A percentile compares a stretch with the other conserved stretches of the same genome.
Evolutionary conservation across 2,329 filamentous ascomycete genomes (phyloP).

Genomic region (Cladobotryum mycophilum): DNA sequence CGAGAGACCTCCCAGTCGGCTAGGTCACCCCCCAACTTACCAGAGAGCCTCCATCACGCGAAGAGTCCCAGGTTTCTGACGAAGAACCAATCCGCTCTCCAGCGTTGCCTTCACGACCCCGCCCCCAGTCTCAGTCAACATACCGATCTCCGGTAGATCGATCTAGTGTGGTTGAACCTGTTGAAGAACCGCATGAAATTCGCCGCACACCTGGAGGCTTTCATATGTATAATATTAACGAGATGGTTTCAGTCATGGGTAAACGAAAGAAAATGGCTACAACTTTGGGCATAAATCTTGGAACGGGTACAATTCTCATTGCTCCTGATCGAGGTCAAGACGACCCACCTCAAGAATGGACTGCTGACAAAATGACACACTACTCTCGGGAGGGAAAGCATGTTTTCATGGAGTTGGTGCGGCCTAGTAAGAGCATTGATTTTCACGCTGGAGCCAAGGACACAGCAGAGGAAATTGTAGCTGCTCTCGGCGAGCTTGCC

Average conservation of each 20-base stretch:
- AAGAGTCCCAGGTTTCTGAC: slow-evolving; percentile 23
- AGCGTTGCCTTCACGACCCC: slow-evolving; percentile 33
- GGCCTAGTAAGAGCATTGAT: slow-evolving; percentile 90
- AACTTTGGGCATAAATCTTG: slow-evolving; percentile 88
- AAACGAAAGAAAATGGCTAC: slow-evolving; percentile 98
- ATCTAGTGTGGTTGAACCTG: slow-evolving; percentile 29
- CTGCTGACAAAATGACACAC: slow-evolving; percentile 89
- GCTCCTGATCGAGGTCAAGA: slow-evolving; percentile 79
- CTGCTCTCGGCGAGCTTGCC: slow-evolving; percentile 79
- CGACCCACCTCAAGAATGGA: slow-evolving; percentile 86
- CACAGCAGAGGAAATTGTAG: slow-evolving; percentile 88
- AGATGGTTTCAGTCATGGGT: slow-evolving; percentile 95
- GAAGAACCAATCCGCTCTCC: slow-evolving; percentile 29
- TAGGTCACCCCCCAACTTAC: slow-evolving; percentile 22
- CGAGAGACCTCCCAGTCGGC: slow-evolving; percentile 31
- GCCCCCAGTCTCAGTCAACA: slow-evolving; percentile 8
- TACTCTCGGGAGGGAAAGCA: slow-evolving; percentile 98
- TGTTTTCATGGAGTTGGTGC: slow-evolving; percentile 87
- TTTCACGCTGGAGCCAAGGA: slow-evolving; percentile 97
- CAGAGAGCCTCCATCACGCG: slow-evolving; percentile 19
- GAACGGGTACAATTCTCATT: slow-evolving; percentile 83
- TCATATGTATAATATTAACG: slow-evolving; percentile 93
- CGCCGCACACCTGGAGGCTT: slow-evolving; percentile 68
- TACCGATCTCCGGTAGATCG: slow-evolving; percentile 4
- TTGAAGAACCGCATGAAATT: slow-evolving; percentile 33